These are phyloP conservation scores for Epichloe scottii DNA, from an alignment of 2,329 filamentous ascomycete genomes.

Conservation along the genomic window DNA sequence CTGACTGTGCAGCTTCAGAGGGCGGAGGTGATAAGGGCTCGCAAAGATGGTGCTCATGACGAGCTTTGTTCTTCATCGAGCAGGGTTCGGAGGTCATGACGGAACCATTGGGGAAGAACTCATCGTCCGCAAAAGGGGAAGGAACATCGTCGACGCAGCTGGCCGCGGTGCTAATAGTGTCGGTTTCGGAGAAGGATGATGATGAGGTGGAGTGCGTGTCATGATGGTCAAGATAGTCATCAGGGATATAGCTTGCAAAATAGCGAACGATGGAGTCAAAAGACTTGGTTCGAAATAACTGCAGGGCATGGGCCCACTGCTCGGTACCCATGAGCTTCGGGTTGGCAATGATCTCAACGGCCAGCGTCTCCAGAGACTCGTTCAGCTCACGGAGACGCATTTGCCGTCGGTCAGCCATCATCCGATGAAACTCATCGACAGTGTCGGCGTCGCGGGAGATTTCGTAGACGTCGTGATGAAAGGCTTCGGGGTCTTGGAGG, in stretches of 20 bases:
- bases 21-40: slow-evolving; percentile 28
- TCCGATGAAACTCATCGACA: slow-evolving; percentile 39
- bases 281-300: slow-evolving; percentile 46
- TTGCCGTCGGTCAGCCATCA: slow-evolving; percentile 40
- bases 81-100: slow-evolving; percentile 34
- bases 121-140: slow-evolving; percentile 29
- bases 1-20: slow-evolving; percentile 36
- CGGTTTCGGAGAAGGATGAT: slow-evolving; percentile 26
- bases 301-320: slow-evolving; percentile 45
- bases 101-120: slow-evolving; percentile 18
- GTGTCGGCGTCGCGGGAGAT: slow-evolving; percentile 38
- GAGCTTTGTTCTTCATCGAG: slow-evolving; percentile 14
- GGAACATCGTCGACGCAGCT: slow-evolving; percentile 27
- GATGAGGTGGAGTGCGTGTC: slow-evolving; percentile 20
- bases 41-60: slow-evolving; percentile 9
- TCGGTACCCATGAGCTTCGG: slow-evolving; percentile 44
- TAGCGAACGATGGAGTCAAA: slow-evolving; percentile 48
- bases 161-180: slow-evolving; percentile 25
- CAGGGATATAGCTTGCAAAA: slow-evolving; percentile 45
- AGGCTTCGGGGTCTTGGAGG: slow-evolving; percentile 47
- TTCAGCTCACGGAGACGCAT: slow-evolving; percentile 43
- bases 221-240: slow-evolving; percentile 32
- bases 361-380: slow-evolving; percentile 41
- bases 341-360: slow-evolving; percentile 49
- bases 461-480: slow-evolving; percentile 49